phyloP scores from a whole-genome alignment of 106 monocot genomes.

The Chionographis japonica region DNA sequence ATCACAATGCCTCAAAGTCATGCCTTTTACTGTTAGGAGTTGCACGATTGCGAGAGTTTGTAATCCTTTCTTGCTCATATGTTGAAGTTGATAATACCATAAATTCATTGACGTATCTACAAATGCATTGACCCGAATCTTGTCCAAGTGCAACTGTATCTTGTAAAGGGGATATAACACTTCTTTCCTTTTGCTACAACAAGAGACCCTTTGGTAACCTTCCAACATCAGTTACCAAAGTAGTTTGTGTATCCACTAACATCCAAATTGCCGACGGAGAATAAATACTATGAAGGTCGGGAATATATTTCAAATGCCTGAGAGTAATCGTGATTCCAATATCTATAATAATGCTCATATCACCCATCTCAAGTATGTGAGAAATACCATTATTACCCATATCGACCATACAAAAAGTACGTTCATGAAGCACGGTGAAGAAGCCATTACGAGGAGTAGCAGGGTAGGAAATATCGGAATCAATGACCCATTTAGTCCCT shows the following conservation, averaged over 20 bases:
- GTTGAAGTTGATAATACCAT: neutral
- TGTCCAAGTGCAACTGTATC: neutral
- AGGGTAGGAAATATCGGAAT: neutral
- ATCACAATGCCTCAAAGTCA: neutral
- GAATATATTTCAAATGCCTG: neutral
- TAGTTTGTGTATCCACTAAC: neutral
- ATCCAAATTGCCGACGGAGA: neutral
- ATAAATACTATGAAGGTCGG: neutral
- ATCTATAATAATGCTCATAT: neutral
- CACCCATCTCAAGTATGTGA: neutral
- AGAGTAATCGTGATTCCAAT: neutral
- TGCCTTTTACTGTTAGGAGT: neutral
- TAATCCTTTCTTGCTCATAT: neutral
- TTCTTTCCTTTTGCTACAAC: neutral
- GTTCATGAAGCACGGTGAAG: neutral
- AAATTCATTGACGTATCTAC: neutral
- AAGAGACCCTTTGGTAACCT: neutral
- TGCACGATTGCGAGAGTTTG: neutral
- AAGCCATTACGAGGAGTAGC: neutral
- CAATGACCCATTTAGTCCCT: neutral
- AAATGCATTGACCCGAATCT: neutral
- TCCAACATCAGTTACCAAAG: neutral
- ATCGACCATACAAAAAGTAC: neutral
- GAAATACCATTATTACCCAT: constrained; percentile 1
- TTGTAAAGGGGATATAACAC: neutral